phyloP scores from a whole-genome alignment of 768 basidiomycete species.

The Xerocomus spinulosus region DNA sequence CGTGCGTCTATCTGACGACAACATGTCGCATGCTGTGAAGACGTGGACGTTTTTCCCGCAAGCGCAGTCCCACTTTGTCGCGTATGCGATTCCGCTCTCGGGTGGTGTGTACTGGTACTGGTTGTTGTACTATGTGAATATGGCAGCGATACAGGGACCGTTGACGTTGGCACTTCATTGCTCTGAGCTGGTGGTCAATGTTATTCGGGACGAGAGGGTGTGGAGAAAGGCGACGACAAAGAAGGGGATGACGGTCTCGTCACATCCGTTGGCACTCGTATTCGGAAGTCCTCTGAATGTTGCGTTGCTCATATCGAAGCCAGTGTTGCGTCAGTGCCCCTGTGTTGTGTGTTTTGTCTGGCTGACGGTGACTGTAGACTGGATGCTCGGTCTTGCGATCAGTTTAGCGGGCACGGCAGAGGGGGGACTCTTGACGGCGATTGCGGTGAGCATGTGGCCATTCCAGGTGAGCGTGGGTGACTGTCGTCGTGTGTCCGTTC shows the following conservation, averaged over 20 bases:
- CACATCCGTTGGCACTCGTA: conserved; percentile 20
- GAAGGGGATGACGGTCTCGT: conserved; percentile 14
- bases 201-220: conserved; percentile 25
- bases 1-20: conserved; percentile 4
- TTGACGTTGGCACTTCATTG: conserved; percentile 29
- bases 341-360: background rate
- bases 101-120: conserved; percentile 20
- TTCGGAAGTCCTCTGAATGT: conserved; percentile 18
- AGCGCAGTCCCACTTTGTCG: conserved; percentile 14
- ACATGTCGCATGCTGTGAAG: background rate
- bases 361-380: conserved; percentile 15
- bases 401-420: conserved; percentile 13
- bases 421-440: conserved; percentile 6
- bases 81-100: conserved; percentile 21
- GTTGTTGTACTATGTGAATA: conserved; percentile 22
- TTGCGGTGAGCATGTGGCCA: conserved; percentile 24
- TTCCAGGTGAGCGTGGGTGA: conserved; percentile 16
- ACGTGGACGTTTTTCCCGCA: conserved; percentile 29
- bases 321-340: conserved; percentile 23
- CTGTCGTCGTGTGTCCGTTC: background rate
- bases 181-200: conserved; percentile 26
- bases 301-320: conserved; percentile 18
- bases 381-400: conserved; percentile 32
- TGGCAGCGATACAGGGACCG: conserved; percentile 26
- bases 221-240: conserved; percentile 23